These are phyloP conservation scores for Samsoniella hepiali DNA, from an alignment of 2,329 filamentous ascomycete genomes.

Conservation along the genomic window DNA sequence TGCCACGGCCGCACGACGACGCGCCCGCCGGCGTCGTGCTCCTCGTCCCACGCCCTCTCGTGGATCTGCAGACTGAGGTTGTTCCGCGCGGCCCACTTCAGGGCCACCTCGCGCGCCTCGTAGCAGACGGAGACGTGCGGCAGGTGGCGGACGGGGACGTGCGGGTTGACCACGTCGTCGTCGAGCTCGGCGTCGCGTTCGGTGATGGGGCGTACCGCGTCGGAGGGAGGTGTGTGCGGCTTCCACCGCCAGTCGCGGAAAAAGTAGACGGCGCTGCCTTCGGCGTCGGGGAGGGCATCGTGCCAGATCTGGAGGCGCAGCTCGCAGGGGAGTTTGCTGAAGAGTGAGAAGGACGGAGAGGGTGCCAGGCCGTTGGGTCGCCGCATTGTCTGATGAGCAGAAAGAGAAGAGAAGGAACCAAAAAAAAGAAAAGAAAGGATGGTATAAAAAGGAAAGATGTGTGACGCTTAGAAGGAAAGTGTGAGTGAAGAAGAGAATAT, in stretches of 20 bases:
- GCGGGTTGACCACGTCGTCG: conserved; percentile 8
- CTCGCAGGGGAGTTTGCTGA: conserved; percentile 9
- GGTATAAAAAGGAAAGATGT: neutral
- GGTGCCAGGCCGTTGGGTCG: neutral
- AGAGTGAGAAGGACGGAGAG: neutral
- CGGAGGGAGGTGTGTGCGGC: neutral
- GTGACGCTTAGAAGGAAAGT: neutral
- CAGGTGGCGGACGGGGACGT: conserved; percentile 10
- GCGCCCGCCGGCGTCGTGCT: conserved; percentile 3
- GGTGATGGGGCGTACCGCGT: neutral
- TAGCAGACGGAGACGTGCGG: conserved; percentile 3
- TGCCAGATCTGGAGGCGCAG: conserved; percentile 11
- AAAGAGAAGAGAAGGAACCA: neutral
- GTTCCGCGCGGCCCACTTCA: neutral
- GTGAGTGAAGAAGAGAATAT: neutral
- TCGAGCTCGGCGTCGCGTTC: conserved; percentile 2
- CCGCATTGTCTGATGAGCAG: neutral
- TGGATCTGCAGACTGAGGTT: neutral
- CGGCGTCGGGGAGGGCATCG: neutral
- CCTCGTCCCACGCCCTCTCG: conserved; percentile 14
- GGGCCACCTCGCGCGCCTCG: conserved; percentile 5
- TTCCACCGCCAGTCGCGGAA: conserved; percentile 14
- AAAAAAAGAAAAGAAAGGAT: neutral
- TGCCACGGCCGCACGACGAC: conserved; percentile 10
- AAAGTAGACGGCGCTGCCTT: conserved; percentile 10